Evolutionary conservation across 108 stramenopile genomes (phyloP).

Genomic region (Nannochloropsis granulata): DNA sequence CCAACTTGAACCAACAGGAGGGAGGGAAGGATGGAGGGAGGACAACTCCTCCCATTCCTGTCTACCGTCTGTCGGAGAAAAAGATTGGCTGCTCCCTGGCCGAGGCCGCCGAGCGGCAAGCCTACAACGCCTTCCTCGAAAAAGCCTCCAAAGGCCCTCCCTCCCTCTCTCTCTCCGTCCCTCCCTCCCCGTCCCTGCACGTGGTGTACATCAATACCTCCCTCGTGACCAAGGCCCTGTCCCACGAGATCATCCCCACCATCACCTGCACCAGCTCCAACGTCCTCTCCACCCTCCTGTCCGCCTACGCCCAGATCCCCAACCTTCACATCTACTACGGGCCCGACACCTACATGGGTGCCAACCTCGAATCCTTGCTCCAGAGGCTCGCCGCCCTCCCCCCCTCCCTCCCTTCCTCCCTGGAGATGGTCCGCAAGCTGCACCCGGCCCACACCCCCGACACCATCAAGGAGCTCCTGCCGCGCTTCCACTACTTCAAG

Average conservation of each 20-base stretch:
- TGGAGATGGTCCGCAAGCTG: constrained; percentile 18
- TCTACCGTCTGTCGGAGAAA: constrained; percentile 51
- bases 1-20: constrained; percentile 31
- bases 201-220: constrained; percentile 92
- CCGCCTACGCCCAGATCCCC: constrained; percentile 61
- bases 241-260: constrained; percentile 57
- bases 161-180: background rate
- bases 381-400: constrained; percentile 2
- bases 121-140: constrained; percentile 63
- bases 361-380: constrained; percentile 62
- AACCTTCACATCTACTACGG: constrained; percentile 51
- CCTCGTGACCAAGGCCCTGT: constrained; percentile 72
- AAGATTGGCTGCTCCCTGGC: constrained; percentile 76
- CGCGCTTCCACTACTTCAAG: constrained; percentile 9
- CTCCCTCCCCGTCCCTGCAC: constrained; percentile 39
- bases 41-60: background rate
- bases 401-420: background rate
- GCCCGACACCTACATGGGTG: constrained; percentile 90
- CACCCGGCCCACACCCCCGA: constrained; percentile 16
- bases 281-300: constrained; percentile 72
- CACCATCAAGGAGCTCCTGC: background rate
- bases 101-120: constrained; percentile 63
- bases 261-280: constrained; percentile 84
- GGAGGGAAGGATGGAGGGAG: too few relatives aligned
- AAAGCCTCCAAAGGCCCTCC: constrained; percentile 28